phyloP scores from a whole-genome alignment of 257 asterid genomes.

The Cinchona pubescens region DNA sequence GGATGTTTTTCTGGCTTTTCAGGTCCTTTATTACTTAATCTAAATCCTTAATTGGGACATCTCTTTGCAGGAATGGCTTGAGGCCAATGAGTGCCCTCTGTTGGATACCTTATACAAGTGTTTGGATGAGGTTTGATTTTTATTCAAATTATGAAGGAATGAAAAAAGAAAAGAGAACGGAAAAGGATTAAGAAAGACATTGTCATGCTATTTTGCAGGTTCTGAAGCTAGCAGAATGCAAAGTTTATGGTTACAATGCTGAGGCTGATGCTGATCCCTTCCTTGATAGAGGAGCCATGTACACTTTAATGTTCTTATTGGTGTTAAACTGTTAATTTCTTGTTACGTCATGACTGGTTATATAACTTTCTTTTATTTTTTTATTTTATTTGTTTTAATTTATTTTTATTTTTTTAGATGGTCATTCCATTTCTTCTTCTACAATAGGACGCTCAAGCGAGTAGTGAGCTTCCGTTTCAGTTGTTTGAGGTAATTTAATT shows the following conservation, averaged over 20 bases:
- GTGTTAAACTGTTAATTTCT: background rate
- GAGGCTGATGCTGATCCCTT: conserved; percentile 88
- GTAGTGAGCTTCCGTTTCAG: conserved; percentile 85
- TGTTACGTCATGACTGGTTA: background rate
- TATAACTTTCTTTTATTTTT: too few relatives aligned
- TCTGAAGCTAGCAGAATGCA: conserved; percentile 81
- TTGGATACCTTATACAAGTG: conserved; percentile 73
- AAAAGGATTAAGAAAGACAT: background rate
- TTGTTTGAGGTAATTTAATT: conserved; percentile 69
- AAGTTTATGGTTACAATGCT: conserved; percentile 83
- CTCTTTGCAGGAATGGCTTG: conserved; percentile 80
- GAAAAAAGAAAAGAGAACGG: background rate
- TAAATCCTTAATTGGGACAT: background rate
- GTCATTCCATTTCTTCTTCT: conserved; percentile 95
- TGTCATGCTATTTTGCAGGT: conserved; percentile 54
- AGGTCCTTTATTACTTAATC: background rate
- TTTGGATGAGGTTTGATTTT: conserved; percentile 77
- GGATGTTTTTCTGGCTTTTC: background rate
- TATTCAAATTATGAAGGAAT: background rate
- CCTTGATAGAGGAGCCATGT: conserved; percentile 89
- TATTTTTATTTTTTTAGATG: conserved; percentile 50
- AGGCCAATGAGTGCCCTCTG: conserved; percentile 52
- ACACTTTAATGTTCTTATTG: conserved; percentile 17
- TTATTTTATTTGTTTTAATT: too few relatives aligned
- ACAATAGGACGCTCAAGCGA: conserved; percentile 84